phyloP scores from a whole-genome alignment of 495 filamentous ascomycete genomes.

The Podospora pseudoanserina region DNA sequence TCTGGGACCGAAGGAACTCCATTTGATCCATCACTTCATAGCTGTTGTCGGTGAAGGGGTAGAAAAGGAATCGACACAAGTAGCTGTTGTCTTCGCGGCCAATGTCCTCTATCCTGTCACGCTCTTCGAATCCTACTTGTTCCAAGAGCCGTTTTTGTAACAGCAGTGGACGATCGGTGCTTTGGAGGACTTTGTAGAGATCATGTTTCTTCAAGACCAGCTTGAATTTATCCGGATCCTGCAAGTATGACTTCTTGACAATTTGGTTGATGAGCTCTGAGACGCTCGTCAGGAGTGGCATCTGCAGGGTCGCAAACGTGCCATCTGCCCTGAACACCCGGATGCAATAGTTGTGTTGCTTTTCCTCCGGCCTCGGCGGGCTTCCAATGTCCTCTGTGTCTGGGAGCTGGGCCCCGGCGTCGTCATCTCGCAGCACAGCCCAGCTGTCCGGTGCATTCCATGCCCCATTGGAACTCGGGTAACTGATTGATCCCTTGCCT shows the following conservation, averaged over 20 bases:
- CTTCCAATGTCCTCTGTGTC: conserved; percentile 63
- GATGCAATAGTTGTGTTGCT: conserved; percentile 73
- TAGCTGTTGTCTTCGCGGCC: conserved; percentile 98
- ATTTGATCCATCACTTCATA: conserved; percentile 65
- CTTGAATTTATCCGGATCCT: conserved; percentile 85
- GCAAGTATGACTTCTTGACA: conserved; percentile 85
- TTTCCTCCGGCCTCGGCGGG: conserved; percentile 60
- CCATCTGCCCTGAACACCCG: conserved; percentile 92
- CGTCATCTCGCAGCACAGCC: conserved; percentile 74
- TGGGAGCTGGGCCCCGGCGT: conserved; percentile 39
- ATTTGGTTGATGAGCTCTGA: conserved; percentile 77
- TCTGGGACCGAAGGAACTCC: conserved; percentile 73
- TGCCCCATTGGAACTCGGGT: conserved; percentile 38
- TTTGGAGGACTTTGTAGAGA: conserved; percentile 73
- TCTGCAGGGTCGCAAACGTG: conserved; percentile 87
- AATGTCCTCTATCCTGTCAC: conserved; percentile 86
- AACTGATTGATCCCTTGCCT: conserved; percentile 33
- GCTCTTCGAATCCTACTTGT: conserved; percentile 85
- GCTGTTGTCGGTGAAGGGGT: conserved; percentile 82
- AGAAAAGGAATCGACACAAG: conserved; percentile 89
- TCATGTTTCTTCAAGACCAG: conserved; percentile 93
- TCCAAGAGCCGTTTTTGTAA: conserved; percentile 92
- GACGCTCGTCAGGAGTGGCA: conserved; percentile 75
- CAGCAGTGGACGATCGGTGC: conserved; percentile 75
- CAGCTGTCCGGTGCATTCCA: conserved; percentile 95